Conservation (phyloP, 164 flowering plant species). For the Paratinospora sagittata region DNA sequence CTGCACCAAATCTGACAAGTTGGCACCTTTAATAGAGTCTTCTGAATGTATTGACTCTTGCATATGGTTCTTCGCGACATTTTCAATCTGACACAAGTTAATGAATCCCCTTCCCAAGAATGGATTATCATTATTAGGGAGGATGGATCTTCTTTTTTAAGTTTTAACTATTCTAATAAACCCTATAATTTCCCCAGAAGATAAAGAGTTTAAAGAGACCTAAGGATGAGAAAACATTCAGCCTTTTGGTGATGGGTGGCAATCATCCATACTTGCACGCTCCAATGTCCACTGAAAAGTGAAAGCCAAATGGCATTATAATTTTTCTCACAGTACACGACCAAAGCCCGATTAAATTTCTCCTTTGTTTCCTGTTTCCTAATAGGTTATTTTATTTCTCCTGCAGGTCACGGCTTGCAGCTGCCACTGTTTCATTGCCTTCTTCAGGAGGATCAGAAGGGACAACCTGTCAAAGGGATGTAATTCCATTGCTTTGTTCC, state of each 20-base stretch:
- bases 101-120: too few relatives aligned
- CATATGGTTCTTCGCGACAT: too few relatives aligned
- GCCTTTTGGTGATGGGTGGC: neutral
- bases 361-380: neutral
- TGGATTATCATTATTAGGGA: too few relatives aligned
- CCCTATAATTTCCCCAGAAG: neutral
- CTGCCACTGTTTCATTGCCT: slow-evolving; percentile 48
- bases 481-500: slow-evolving; percentile 76
- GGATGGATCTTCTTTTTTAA: too few relatives aligned
- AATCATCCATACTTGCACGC: neutral
- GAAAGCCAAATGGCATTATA: neutral
- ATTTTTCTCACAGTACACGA: neutral
- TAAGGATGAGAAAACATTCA: neutral
- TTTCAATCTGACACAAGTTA: too few relatives aligned
- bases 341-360: neutral
- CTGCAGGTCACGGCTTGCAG: slow-evolving; percentile 82
- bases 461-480: slow-evolving; percentile 33
- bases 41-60: too few relatives aligned
- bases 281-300: neutral
- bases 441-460: slow-evolving; percentile 26
- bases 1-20: too few relatives aligned
- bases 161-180: too few relatives aligned
- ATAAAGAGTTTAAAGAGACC: neutral
- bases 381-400: slow-evolving; percentile 3
- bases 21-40: too few relatives aligned